These are phyloP conservation scores for Rosa rugosa DNA, from an alignment of 306 rosid genomes.

Conservation along the genomic window DNA sequence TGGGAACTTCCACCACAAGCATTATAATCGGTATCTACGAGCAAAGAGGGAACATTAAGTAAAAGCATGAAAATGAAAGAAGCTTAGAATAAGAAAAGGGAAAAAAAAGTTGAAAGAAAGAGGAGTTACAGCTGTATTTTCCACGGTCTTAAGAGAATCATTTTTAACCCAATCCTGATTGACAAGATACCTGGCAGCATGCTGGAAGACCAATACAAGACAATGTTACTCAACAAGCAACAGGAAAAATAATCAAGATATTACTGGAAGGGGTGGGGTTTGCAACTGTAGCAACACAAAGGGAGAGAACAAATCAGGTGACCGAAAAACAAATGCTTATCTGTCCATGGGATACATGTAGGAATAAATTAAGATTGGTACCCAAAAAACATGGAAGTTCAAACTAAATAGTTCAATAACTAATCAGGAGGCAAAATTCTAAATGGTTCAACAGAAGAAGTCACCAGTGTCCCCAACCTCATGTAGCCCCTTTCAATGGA, in stretches of 20 bases:
- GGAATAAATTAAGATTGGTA: slow-evolving; percentile 3
- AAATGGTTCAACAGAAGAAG: neutral
- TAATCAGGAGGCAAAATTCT: neutral
- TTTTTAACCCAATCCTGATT: slow-evolving; percentile 95
- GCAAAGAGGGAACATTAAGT: slow-evolving; percentile 29
- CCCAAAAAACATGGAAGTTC: neutral
- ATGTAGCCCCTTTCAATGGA: neutral
- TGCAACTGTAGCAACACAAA: neutral
- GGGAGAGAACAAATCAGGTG: neutral
- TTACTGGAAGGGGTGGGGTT: neutral
- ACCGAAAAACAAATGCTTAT: neutral
- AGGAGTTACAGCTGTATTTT: slow-evolving; percentile 85
- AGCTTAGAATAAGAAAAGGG: slow-evolving; percentile 7
- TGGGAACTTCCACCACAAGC: slow-evolving; percentile 97
- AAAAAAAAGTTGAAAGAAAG: slow-evolving; percentile 19
- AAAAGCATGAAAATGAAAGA: slow-evolving; percentile 11
- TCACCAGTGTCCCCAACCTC: neutral
- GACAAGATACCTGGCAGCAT: slow-evolving; percentile 96
- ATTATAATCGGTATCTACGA: slow-evolving; percentile 87
- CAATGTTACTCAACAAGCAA: slow-evolving; percentile 8
- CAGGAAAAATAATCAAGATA: slow-evolving; percentile 5
- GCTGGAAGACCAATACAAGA: slow-evolving; percentile 50
- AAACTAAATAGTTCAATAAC: slow-evolving; percentile 1
- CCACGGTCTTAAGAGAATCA: slow-evolving; percentile 90
- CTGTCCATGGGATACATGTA: neutral